Evolutionary conservation across 371 early-diverging fungal species (phyloP).

Genomic region (Mucor lusitanicus): DNA sequence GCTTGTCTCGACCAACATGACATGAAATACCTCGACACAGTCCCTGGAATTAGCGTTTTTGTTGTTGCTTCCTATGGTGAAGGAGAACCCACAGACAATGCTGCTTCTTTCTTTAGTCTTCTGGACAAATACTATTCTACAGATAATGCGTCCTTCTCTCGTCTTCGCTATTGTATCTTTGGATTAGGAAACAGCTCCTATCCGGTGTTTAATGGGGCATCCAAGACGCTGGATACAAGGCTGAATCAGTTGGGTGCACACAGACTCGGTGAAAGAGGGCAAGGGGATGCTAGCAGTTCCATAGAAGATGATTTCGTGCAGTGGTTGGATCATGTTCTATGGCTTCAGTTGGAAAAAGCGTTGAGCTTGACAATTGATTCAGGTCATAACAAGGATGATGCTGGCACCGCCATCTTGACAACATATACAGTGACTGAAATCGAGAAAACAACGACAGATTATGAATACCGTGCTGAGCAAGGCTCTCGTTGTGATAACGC

Average conservation of each 20-base stretch:
- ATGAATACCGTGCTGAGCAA: constrained; percentile 65
- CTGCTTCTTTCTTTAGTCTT: constrained; percentile 82
- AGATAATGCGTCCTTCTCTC: constrained; percentile 56
- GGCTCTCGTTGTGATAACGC: constrained; percentile 30
- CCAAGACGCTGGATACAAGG: constrained; percentile 64
- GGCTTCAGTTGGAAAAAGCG: constrained; percentile 76
- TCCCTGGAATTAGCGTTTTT: constrained; percentile 68
- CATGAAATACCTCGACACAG: constrained; percentile 69
- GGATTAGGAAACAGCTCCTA: constrained; percentile 98
- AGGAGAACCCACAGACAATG: constrained; percentile 95
- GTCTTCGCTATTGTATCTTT: constrained; percentile 80
- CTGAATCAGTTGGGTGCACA: constrained; percentile 73
- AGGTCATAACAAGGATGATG: constrained; percentile 53
- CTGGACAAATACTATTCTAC: constrained; percentile 67
- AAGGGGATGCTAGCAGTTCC: constrained; percentile 95
- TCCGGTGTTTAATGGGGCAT: constrained; percentile 90
- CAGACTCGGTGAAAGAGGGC: constrained; percentile 81
- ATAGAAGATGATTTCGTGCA: constrained; percentile 93
- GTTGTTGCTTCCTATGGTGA: constrained; percentile 90
- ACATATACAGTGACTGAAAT: constrained; percentile 49
- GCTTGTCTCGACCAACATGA: constrained; percentile 90
- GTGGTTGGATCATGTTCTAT: constrained; percentile 85
- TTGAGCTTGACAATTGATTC: constrained; percentile 48
- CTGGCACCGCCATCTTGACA: constrained; percentile 39
- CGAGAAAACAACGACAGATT: constrained; percentile 26